Conservation (phyloP, 208 protist species). For the Crithidia acanthocephali region DNA sequence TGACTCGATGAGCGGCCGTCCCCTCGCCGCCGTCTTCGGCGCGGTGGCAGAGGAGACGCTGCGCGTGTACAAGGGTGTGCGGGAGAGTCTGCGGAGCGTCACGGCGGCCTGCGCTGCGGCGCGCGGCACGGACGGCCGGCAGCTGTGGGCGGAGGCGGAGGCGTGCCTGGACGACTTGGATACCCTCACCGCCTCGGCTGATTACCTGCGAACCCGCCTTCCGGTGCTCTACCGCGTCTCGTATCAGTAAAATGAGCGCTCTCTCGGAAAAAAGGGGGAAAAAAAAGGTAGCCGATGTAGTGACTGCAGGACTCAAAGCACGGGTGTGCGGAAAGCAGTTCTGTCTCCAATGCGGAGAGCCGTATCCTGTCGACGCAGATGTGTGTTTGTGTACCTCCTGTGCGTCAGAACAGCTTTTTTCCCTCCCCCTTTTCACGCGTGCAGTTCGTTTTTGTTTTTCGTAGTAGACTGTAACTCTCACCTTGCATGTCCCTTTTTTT, state of each 20-base stretch:
- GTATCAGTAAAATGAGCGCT: slow-evolving; percentile 20
- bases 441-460: too few species aligned
- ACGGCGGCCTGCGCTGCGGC: slow-evolving; percentile 2
- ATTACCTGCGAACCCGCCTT: slow-evolving; percentile 44
- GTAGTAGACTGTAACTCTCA: too few species aligned
- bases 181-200: slow-evolving; percentile 27
- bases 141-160: slow-evolving; percentile 21
- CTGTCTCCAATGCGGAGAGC: too few species aligned
- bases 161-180: slow-evolving; percentile 37
- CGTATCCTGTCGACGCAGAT: too few species aligned
- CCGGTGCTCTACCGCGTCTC: slow-evolving; percentile 46
- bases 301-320: too few species aligned
- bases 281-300: neutral
- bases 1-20: slow-evolving; percentile 55
- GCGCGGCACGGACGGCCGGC: slow-evolving; percentile 10
- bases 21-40: slow-evolving; percentile 50
- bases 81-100: slow-evolving; percentile 16
- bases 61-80: slow-evolving; percentile 45
- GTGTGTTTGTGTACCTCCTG: too few species aligned
- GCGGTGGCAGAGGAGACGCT: slow-evolving; percentile 58
- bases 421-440: too few species aligned
- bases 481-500: too few species aligned
- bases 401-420: too few species aligned
- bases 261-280: neutral
- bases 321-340: too few species aligned